Evolutionary conservation across 768 basidiomycete genomes (phyloP).

Genomic region (Leccinum incarnatum): DNA sequence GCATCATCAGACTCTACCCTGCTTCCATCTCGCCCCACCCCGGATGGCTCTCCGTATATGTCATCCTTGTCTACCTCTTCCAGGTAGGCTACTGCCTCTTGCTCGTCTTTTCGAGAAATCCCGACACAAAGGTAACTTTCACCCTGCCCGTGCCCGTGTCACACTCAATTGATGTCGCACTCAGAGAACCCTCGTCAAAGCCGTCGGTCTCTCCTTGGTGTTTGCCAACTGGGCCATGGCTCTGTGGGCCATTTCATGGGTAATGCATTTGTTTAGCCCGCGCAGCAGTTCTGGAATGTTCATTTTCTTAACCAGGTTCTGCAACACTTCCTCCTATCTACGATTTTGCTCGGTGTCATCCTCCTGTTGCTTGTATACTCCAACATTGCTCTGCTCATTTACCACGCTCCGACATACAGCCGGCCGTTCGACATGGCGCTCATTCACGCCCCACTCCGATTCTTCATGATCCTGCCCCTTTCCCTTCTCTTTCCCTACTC

Average conservation of each 20-base stretch:
- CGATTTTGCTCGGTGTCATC: constrained; percentile 69
- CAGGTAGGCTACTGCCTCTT: constrained; percentile 84
- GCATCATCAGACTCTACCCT: constrained; percentile 52
- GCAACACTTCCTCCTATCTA: constrained; percentile 72
- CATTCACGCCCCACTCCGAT: constrained; percentile 84
- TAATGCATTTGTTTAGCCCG: constrained; percentile 18
- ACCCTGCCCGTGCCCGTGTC: not conserved
- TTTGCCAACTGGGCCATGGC: constrained; percentile 80
- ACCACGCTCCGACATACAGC: constrained; percentile 56
- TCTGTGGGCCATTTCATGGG: constrained; percentile 76
- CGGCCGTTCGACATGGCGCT: constrained; percentile 76
- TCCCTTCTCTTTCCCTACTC: constrained; percentile 49
- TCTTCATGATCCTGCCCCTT: constrained; percentile 56
- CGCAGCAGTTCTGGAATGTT: not conserved
- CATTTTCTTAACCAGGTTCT: constrained; percentile 48
- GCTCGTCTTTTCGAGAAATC: constrained; percentile 65
- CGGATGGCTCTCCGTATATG: constrained; percentile 55
- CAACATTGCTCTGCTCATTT: constrained; percentile 72
- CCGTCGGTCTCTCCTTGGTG: constrained; percentile 76
- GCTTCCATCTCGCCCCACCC: constrained; percentile 71
- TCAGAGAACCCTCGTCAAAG: constrained; percentile 67
- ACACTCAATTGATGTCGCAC: not conserved
- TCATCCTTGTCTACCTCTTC: constrained; percentile 55
- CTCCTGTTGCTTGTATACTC: constrained; percentile 73
- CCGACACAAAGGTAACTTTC: constrained; percentile 69